Base-by-base conservation (phyloP, 2,329 filamentous ascomycete genomes). In the Chaetomiaceae sp. region DNA sequence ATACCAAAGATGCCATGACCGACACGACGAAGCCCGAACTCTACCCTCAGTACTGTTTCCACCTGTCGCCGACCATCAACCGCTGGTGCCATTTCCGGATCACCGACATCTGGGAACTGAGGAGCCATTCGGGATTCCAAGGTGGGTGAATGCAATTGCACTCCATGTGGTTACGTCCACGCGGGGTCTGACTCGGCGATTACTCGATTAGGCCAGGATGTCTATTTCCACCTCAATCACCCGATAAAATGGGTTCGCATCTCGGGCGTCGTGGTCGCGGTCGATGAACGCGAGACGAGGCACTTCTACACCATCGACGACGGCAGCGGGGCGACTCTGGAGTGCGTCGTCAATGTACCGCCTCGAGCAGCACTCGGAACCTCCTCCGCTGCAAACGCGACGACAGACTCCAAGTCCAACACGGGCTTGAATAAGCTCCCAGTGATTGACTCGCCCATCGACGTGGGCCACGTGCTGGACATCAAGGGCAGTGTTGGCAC, bases 211-310 rank as follows among this genome's bases (percentile, higher is more conserved):
- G 78, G 75, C 44, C 77, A 81, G 62, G 71, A 77, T 58, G 73
- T 85, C 30, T 85, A 76, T 65, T 90, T 90, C 68, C 77, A 84
- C 70, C 69, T 76, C 45, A 91, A 90, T 67, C 82, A 91, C 60
- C 88, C 88, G 0, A 82, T 92, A 61, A 82, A 83, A 76, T 91
- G 85, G 80, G 80, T 88, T 48, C 83, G 85, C 56, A 68, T 91
- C 29, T 78, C 83, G 7, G 89, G 89, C 27, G 69, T 90, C 8
- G 77, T 92, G 20, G 83, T 90, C 51, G 80, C 79, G 11, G 69
- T 82, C 32, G 77, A 82, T 58, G 75, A 82, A 20, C 78, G 73
- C 51, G 57, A 62, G 32, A 69, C 68, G 32, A 71, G 71, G 32
- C 73, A 71, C 40, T 69, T 79, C 36, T 82, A 78, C 61, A 83